Evolutionary conservation across 2,329 filamentous ascomycete species (phyloP), one percentile per base, ranked within the genome.

Genomic region (Exophiala spinifera): DNA sequence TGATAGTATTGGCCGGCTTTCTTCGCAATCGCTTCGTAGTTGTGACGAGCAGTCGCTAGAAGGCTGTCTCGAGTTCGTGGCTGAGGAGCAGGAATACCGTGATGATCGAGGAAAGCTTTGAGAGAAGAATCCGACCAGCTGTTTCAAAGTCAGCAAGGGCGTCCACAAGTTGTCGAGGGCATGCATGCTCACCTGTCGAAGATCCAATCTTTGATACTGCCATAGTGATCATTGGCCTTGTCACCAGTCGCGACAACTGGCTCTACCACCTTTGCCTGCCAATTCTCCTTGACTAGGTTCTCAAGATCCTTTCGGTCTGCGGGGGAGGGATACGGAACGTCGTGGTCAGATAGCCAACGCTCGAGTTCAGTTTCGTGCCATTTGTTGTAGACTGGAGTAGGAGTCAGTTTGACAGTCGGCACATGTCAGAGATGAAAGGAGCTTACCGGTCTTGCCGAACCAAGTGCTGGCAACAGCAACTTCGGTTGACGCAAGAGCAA

Each of bases 321-420:
- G 10, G 91, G 84, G 10, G 84, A 86, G n/a, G 94, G 91, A 71
- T 96, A 91, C 8, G 92, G 90, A 54, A 99, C 80, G 70, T 91
- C 84, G 75, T 97, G 82, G 70, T 99, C 94, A 25, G 88, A 88
- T 46, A 99, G 84, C 94, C 94, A 99, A 67, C 91, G 84, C 77
- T 99, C 92, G 25, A 99, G 84, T 79, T 99, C 94, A 19, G 89
- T 95, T 78, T 97, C 87, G 67, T 97, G 92, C 94, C 94, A 99
- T 72, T 94, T 96, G 76, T 97, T 96, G 80, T 97, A 97, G 14
- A 87, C 92, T 96, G 46, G 48, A 42, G 71, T 63, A 53, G 61
- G n/a, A 33, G 63, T 56, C 25, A 60, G 46, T 28, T 23, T 43
- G 36, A 13, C 8, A 6, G 28, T 31, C 28, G 8, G 10, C n/a